These are phyloP conservation scores for Flaveria brownii DNA, from an alignment of 129 eudicot species.

Conservation along the genomic window DNA sequence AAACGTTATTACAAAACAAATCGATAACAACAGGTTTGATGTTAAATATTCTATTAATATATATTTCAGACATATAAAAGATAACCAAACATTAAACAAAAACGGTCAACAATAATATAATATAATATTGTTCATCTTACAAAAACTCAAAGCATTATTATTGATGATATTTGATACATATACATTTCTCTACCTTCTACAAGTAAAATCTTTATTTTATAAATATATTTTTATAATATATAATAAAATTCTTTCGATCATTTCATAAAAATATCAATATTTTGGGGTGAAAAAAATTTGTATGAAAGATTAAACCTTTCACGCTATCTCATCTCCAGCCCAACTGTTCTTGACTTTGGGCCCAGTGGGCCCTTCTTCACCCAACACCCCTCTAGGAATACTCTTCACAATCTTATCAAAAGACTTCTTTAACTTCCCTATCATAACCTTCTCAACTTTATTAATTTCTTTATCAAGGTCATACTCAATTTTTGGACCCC, in stretches of 20 bases:
- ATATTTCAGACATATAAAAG: too few relatives aligned
- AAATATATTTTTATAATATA: not conserved
- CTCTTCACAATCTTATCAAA: constrained; percentile 46
- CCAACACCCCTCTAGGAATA: constrained; percentile 67
- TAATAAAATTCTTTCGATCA: not conserved
- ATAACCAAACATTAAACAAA: too few relatives aligned
- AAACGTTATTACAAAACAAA: too few relatives aligned
- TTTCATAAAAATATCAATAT: not conserved
- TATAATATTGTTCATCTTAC: too few relatives aligned
- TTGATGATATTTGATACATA: not conserved
- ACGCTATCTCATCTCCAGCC: constrained; percentile 66
- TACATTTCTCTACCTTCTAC: not conserved
- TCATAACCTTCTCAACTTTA: constrained; percentile 52
- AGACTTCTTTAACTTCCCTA: constrained; percentile 40
- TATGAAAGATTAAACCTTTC: not conserved
- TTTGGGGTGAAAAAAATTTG: not conserved
- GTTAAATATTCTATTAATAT: not conserved
- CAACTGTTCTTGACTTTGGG: constrained; percentile 78
- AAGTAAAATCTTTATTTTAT: too few relatives aligned
- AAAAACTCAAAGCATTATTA: not conserved
- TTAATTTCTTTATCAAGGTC: constrained; percentile 51
- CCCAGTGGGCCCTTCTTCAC: constrained; percentile 91
- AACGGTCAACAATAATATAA: too few relatives aligned
- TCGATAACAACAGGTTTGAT: too few relatives aligned
- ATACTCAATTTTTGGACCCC: constrained; percentile 85